A percentile compares a stretch with the other conserved stretches of the same genome.
These are phyloP conservation scores for Thalassiosira livingstoniorum DNA, from an alignment of 352 stramenopile species.

Conservation along the genomic window DNA sequence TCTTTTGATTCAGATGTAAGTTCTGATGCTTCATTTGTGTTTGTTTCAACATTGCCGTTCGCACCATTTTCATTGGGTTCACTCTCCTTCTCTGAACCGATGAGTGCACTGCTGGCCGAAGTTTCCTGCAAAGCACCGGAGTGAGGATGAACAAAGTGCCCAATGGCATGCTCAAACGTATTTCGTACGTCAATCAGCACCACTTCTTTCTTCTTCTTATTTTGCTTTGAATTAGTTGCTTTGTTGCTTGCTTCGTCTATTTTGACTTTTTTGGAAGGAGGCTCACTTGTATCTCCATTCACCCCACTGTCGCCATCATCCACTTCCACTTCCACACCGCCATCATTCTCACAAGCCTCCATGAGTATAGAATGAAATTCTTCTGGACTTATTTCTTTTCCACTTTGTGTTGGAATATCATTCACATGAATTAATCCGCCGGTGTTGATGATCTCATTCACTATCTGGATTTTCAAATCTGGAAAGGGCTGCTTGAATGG, in stretches of 20 bases:
- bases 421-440: conserved; percentile 64
- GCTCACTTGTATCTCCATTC: neutral
- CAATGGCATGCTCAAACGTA: conserved; percentile 84
- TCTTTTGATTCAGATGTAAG: neutral
- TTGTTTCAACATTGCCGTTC: neutral
- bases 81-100: too few species aligned
- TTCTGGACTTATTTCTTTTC: conserved; percentile 71
- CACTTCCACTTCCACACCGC: conserved; percentile 6
- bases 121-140: neutral
- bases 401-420: conserved; percentile 64
- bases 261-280: neutral
- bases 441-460: conserved; percentile 84
- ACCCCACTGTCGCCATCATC: neutral
- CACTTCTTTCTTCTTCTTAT: conserved; percentile 48
- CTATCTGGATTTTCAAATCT: conserved; percentile 81
- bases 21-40: conserved; percentile 1
- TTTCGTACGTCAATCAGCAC: conserved; percentile 84
- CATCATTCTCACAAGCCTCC: conserved; percentile 23
- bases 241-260: conserved; percentile 20
- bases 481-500: conserved; percentile 83
- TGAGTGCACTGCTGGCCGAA: neutral
- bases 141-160: conserved; percentile 69
- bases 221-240: neutral
- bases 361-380: conserved; percentile 75
- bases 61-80: neutral